Conservation (phyloP, 2,329 filamentous ascomycete genomes). For the Penicillium sp. region DNA sequence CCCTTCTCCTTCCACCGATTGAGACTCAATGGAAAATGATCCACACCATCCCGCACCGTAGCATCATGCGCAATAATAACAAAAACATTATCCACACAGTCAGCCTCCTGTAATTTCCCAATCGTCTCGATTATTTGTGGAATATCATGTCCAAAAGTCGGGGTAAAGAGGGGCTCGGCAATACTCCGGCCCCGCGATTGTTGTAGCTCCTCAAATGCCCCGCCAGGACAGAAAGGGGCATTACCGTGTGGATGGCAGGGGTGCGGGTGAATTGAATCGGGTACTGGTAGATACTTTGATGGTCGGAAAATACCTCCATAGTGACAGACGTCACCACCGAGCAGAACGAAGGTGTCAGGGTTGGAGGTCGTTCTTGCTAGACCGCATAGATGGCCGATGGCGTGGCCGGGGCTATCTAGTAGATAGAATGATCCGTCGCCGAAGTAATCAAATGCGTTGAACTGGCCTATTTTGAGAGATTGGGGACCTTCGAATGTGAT, state of each 20-base stretch:
- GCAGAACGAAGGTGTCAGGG: constrained; percentile 48
- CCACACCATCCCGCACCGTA: too few species aligned
- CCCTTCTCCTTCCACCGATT: too few species aligned
- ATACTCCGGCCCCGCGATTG: constrained; percentile 6
- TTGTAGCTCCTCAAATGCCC: constrained; percentile 12
- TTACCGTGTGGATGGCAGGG: too few species aligned
- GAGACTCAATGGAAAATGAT: too few species aligned
- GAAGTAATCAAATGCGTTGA: constrained; percentile 44
- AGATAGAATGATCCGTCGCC: constrained; percentile 45
- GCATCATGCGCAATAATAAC: too few species aligned
- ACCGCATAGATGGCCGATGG: constrained; percentile 51
- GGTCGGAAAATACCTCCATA: constrained; percentile 50
- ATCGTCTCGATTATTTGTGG: constrained; percentile 22
- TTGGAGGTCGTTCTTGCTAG: constrained; percentile 45
- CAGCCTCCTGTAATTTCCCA: neutral
- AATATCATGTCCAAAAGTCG: constrained; percentile 26
- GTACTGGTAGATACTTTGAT: constrained; percentile 15
- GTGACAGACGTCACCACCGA: constrained; percentile 53
- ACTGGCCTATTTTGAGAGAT: constrained; percentile 24
- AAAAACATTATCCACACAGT: too few species aligned
- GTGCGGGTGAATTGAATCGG: too few species aligned
- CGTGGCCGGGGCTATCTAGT: constrained; percentile 31
- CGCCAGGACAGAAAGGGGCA: constrained; percentile 4
- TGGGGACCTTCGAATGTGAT: constrained; percentile 20
- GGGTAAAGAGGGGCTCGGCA: constrained; percentile 18